Conservation (phyloP, 1,139 yeast genomes). For the Pichia sp. region DNA sequence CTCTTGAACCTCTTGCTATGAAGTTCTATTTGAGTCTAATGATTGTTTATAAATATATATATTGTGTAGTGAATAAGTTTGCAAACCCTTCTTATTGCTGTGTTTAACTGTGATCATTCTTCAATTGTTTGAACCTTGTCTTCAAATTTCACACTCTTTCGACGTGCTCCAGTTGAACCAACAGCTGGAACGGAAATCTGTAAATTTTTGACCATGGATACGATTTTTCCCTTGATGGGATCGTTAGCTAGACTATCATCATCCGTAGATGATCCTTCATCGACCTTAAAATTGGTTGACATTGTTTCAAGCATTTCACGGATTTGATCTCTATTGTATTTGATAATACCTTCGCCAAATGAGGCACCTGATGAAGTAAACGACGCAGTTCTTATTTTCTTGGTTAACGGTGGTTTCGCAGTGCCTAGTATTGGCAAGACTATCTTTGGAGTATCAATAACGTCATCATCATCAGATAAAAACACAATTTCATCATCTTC, state of each 20-base stretch:
- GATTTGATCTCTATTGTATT: slow-evolving; percentile 24
- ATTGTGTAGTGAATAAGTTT: too few species aligned
- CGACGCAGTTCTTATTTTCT: slow-evolving; percentile 15
- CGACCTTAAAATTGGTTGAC: slow-evolving; percentile 11
- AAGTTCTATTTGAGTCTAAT: too few species aligned
- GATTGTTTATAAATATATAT: too few species aligned
- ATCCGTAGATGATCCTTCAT: background rate
- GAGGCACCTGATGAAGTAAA: slow-evolving; percentile 27
- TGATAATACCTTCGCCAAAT: slow-evolving; percentile 27
- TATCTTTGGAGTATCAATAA: slow-evolving; percentile 7
- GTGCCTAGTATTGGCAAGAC: slow-evolving; percentile 6
- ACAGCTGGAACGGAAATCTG: background rate
- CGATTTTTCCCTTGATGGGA: background rate
- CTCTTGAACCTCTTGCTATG: too few species aligned
- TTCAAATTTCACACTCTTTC: slow-evolving; percentile 24
- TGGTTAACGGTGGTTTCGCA: background rate
- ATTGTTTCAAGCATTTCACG: slow-evolving; percentile 23
- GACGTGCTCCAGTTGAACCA: slow-evolving; percentile 6
- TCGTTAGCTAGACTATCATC: background rate
- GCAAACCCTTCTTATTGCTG: too few species aligned
- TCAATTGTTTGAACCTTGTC: too few species aligned
- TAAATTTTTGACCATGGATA: background rate
- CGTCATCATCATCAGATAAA: slow-evolving; percentile 6
- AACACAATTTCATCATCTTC: slow-evolving; percentile 12
- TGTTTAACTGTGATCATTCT: too few species aligned